phyloP scores from a whole-genome alignment of 2,329 filamentous ascomycete genomes.

The Endocalyx cinctus region DNA sequence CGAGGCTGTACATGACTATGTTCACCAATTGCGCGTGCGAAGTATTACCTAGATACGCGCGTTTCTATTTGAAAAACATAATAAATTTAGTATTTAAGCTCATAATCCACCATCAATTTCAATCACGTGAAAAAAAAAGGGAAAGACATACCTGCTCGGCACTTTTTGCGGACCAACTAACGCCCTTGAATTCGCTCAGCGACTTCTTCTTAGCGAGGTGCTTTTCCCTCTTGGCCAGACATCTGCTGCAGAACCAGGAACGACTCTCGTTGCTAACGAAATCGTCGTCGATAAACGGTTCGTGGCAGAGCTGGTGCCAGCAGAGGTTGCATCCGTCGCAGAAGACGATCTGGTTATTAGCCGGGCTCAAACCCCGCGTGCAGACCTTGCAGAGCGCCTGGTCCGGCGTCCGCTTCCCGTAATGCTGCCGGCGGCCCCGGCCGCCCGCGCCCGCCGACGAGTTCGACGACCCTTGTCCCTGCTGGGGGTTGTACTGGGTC shows the following conservation, averaged over 20 bases:
- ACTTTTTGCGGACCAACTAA: constrained; percentile 35
- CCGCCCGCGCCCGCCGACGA: constrained; percentile 27
- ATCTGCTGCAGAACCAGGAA: constrained; percentile 68
- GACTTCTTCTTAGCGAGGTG: constrained; percentile 36
- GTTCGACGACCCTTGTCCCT: constrained; percentile 15
- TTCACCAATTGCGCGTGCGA: constrained; percentile 58
- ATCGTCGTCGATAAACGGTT: constrained; percentile 67
- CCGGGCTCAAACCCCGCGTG: constrained; percentile 64
- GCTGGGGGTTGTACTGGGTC: constrained; percentile 55
- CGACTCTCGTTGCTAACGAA: constrained; percentile 62
- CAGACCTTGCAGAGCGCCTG: constrained; percentile 67
- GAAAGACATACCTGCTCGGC: constrained; percentile 30
- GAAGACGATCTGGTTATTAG: constrained; percentile 77
- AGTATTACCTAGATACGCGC: constrained; percentile 57
- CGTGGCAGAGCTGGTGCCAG: constrained; percentile 80
- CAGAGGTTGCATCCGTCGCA: constrained; percentile 76
- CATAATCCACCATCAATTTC: too few relatives aligned
- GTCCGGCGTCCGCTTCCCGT: constrained; percentile 57
- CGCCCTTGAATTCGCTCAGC: constrained; percentile 26
- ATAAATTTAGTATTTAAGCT: too few relatives aligned
- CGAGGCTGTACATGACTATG: constrained; percentile 58
- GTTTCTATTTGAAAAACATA: too few relatives aligned
- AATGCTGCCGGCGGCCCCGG: constrained; percentile 35
- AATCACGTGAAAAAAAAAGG: background rate
- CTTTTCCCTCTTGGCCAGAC: constrained; percentile 44